Percentiles rank a stretch among this genome's conserved stretches.
Evolutionary conservation across 805 yeast genomes (phyloP).

Genomic region (Clavispora carvajalis): DNA sequence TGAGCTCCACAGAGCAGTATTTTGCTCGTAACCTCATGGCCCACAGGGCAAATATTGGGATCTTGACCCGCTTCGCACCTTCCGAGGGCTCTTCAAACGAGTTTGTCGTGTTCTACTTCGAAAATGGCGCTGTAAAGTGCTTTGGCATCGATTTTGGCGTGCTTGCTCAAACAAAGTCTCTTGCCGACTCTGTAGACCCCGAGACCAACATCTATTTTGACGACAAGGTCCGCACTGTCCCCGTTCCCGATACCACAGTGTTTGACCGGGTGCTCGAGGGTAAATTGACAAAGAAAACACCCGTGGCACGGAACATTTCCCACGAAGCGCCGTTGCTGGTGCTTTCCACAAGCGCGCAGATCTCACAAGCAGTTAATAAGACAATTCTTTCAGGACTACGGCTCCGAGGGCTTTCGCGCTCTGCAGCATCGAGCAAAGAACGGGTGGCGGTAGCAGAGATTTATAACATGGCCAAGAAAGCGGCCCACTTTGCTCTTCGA

Average conservation of each 20-base stretch:
- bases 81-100: slow-evolving; percentile 1
- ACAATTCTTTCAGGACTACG: slow-evolving; percentile 38
- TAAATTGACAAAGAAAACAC: slow-evolving; percentile 16
- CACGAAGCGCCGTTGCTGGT: slow-evolving; percentile 9
- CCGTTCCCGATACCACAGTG: slow-evolving; percentile 17
- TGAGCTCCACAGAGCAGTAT: slow-evolving; percentile 9
- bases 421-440: slow-evolving; percentile 23
- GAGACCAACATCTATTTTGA: slow-evolving; percentile 3
- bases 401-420: slow-evolving; percentile 30
- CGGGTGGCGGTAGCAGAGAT: slow-evolving; percentile 34
- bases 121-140: slow-evolving; percentile 14
- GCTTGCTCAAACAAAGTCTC: slow-evolving; percentile 2
- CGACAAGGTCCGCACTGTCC: background rate
- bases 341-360: slow-evolving; percentile 24
- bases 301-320: slow-evolving; percentile 6
- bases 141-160: slow-evolving; percentile 17
- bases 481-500: slow-evolving; percentile 35
- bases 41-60: background rate
- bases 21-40: slow-evolving; percentile 7
- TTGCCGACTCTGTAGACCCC: slow-evolving; percentile 1
- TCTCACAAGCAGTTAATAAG: slow-evolving; percentile 28
- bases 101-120: slow-evolving; percentile 23
- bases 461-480: slow-evolving; percentile 36
- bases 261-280: slow-evolving; percentile 33
- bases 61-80: background rate